Conservation (phyloP, 2,329 filamentous ascomycete species). For the Triangularia verruculosa region DNA sequence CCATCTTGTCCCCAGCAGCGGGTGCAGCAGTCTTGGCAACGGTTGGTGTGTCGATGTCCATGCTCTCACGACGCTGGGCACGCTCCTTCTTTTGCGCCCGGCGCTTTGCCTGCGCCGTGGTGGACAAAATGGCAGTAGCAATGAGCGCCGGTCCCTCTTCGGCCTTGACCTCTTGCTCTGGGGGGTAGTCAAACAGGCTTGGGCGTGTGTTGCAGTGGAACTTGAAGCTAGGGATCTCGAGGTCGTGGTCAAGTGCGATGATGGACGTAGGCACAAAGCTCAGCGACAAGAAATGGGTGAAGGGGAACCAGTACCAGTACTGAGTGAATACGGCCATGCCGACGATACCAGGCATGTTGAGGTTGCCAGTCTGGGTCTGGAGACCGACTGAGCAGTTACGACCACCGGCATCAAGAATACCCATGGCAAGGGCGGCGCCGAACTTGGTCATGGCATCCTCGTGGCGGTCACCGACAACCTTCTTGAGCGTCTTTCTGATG, state of each 20-base stretch:
- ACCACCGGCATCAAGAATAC: constrained; percentile 96
- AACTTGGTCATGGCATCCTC: constrained; percentile 99
- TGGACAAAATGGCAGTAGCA: constrained; percentile 92
- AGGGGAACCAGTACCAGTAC: constrained; percentile 99
- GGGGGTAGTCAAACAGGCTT: constrained; percentile 96
- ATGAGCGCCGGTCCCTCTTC: constrained; percentile 93
- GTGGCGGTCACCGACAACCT: constrained; percentile 90
- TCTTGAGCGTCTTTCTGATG: constrained; percentile 90
- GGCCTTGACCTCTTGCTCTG: constrained; percentile 90
- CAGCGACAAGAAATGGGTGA: constrained; percentile 94
- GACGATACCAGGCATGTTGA: constrained; percentile 98
- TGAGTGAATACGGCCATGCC: constrained; percentile 98
- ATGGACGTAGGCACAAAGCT: constrained; percentile 96
- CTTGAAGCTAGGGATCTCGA: constrained; percentile 91
- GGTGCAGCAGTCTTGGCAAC: constrained; percentile 57
- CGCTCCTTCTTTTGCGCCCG: constrained; percentile 92
- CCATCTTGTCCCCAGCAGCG: constrained; percentile 77
- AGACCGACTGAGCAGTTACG: constrained; percentile 98
- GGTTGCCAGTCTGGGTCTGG: constrained; percentile 95
- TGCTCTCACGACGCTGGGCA: constrained; percentile 84
- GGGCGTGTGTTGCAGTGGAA: constrained; percentile 93
- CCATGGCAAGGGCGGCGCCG: constrained; percentile 86
- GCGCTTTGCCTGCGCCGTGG: constrained; percentile 94
- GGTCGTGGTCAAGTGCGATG: constrained; percentile 88
- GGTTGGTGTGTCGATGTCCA: constrained; percentile 85